Conservation (phyloP, 2,329 filamentous ascomycete genomes). For the Neonectria coccinea region DNA sequence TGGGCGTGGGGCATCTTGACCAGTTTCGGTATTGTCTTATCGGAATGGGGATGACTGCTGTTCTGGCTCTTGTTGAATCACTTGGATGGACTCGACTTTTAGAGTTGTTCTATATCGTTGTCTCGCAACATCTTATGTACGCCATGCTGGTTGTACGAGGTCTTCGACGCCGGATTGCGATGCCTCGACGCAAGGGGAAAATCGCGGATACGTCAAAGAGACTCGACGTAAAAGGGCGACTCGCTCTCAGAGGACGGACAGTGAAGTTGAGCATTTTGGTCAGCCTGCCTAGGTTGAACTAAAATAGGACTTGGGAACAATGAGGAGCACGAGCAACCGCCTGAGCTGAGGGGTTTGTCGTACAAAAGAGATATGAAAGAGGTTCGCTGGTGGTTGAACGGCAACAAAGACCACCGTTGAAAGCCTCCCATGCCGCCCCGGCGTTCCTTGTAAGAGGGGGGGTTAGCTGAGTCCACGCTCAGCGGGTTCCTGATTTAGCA, state of each 20-base stretch:
- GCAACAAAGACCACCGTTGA: background rate
- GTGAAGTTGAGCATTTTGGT: background rate
- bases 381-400: background rate
- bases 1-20: constrained; percentile 27
- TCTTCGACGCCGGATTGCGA: background rate
- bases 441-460: too few species aligned
- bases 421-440: background rate
- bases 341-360: background rate
- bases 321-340: background rate
- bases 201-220: background rate
- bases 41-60: background rate
- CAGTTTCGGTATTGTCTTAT: background rate
- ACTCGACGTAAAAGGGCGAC: background rate
- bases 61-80: background rate
- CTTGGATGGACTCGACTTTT: background rate
- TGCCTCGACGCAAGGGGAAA: background rate
- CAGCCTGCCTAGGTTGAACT: background rate
- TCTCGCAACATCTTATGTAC: constrained; percentile 4
- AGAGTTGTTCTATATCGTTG: background rate
- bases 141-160: background rate
- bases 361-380: background rate
- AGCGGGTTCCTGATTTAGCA: background rate
- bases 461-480: background rate
- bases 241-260: background rate
- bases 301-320: background rate